phyloP scores from a whole-genome alignment of 164 flowering plant species.

The Nelumbo lutea region DNA sequence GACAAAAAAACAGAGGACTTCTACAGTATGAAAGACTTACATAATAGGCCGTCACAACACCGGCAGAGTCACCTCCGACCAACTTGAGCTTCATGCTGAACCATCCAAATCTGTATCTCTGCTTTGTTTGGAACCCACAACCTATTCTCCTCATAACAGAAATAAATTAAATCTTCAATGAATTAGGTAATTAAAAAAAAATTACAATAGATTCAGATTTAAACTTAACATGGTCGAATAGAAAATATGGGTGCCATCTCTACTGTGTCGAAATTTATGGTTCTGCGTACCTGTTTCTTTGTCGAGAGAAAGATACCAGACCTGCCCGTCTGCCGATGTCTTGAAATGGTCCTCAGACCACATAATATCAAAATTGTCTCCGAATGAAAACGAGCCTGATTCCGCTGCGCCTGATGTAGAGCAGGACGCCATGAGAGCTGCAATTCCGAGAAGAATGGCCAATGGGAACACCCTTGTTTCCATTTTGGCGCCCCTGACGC shows the following conservation, averaged over 20 bases:
- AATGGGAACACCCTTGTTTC: constrained; percentile 21
- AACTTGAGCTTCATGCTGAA: constrained; percentile 91
- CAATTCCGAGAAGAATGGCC: constrained; percentile 26
- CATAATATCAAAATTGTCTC: constrained; percentile 68
- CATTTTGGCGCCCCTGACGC: constrained; percentile 13
- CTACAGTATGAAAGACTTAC: constrained; percentile 33
- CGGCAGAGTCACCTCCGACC: constrained; percentile 94
- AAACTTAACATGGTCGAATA: no score
- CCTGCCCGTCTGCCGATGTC: constrained; percentile 82
- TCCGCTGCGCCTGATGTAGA: constrained; percentile 28
- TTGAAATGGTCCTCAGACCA: constrained; percentile 80
- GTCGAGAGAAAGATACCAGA: constrained; percentile 81
- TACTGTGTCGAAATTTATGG: not conserved
- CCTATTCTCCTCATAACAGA: constrained; percentile 33
- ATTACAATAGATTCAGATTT: not conserved
- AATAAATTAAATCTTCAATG: not conserved
- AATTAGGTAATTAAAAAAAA: not conserved
- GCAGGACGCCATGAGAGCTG: constrained; percentile 26
- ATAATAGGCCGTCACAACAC: constrained; percentile 92
- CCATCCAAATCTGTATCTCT: constrained; percentile 93
- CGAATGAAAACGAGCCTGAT: constrained; percentile 38
- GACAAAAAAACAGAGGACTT: no score
- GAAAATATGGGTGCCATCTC: no score
- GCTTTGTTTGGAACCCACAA: constrained; percentile 83
- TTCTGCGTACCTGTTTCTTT: constrained; percentile 60